Evolutionary conservation across 202 grass and related monocot genomes (phyloP), one percentile per base, ranked within the genome.

Genomic region (Schoenoplectus tabernaemontani): DNA sequence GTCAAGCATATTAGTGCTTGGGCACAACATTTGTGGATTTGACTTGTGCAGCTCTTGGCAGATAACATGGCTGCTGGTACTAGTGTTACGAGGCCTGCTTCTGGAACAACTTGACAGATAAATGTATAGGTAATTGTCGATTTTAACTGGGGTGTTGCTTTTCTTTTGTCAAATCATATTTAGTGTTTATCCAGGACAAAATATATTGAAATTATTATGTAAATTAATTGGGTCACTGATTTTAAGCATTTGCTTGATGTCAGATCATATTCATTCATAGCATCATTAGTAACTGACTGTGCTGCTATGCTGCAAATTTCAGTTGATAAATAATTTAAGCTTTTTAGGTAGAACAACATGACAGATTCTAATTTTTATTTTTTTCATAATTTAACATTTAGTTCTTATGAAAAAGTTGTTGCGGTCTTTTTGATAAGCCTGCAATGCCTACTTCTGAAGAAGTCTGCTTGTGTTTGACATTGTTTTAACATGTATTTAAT

Each of bases 61-160:
- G 78, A 64, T 80, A 64, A 65, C 43, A 48, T 66, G 13, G 59
- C 42, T 80, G 59, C 78, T 66, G 58, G 59, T 64, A 32, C 11
- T 1, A 66, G 78, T 64, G 39, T 56, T 75, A 34, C n/a, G 30
- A 47, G 30, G 16, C 26, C 39, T 65, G 41, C 78, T 63, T 51
- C 78, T 80, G 7, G 44, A 80, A 42, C 43, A 24, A 50, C 54
- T 30, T 80, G 26, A 80, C 17, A 44, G 10, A 62, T 17, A 30
- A 50, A 51, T 33, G 0, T 73, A 33, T 24, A 61, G 76, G 76
- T 78, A 62, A 10, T 62, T 28, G 0, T 17, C 38, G 12, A 9
- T 51, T 30, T 11, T 59, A 23, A 9, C 22, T 57, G 33, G 32
- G 9, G 22, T 19, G 41, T 41, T 78, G 59, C 34, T 57, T 11